Evolutionary conservation across 768 basidiomycete species (phyloP).

Genomic region (Coprinopsis sp.): DNA sequence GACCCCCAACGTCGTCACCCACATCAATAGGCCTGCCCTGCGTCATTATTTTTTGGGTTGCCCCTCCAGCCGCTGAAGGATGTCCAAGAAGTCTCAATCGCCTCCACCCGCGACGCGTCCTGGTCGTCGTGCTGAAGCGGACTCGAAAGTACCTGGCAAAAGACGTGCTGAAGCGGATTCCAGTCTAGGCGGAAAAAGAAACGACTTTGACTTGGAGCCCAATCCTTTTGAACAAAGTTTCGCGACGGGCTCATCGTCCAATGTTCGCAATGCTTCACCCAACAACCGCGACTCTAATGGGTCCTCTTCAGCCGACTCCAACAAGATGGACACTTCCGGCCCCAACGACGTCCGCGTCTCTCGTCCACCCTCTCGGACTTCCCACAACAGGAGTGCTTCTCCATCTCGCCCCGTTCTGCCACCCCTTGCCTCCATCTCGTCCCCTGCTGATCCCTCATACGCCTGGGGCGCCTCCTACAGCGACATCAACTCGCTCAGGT

Average conservation of each 20-base stretch:
- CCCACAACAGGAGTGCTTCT: conserved; percentile 36
- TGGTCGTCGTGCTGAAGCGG: too few relatives aligned
- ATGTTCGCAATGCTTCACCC: conserved; percentile 41
- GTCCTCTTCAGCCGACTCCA: conserved; percentile 27
- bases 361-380: conserved; percentile 24
- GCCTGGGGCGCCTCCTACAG: conserved; percentile 61
- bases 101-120: conserved; percentile 19
- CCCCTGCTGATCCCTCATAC: conserved; percentile 61
- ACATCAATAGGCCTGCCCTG: conserved; percentile 15
- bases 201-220: conserved; percentile 74
- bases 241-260: conserved; percentile 50
- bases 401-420: conserved; percentile 73
- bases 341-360: conserved; percentile 19
- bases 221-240: conserved; percentile 98
- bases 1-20: conserved; percentile 31
- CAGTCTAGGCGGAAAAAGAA: too few relatives aligned
- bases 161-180: too few relatives aligned
- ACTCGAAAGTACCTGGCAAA: too few relatives aligned
- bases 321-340: conserved; percentile 18
- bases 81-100: conserved; percentile 37
- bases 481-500: conserved; percentile 74
- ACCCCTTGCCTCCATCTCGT: conserved; percentile 73
- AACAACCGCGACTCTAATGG: conserved; percentile 24
- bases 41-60: too few relatives aligned
- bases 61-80: too few relatives aligned